Evolutionary conservation across 2,329 filamentous ascomycete species (phyloP).

Genomic region (Fusarium floridanum): DNA sequence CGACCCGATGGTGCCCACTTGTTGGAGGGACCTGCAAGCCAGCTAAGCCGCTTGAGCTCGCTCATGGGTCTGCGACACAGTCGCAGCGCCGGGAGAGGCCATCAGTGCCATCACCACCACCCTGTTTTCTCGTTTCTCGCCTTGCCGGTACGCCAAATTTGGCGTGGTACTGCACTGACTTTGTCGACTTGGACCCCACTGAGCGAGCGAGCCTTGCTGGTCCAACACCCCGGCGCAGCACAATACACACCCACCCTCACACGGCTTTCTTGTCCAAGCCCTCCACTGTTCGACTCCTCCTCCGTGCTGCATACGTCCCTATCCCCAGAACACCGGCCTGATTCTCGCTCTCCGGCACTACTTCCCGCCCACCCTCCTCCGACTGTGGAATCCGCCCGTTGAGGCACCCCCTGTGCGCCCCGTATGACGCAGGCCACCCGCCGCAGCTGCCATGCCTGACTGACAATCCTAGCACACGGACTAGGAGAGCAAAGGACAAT

Average conservation of each 20-base stretch:
- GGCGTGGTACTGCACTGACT: slow-evolving; percentile 36
- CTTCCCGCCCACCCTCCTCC: slow-evolving; percentile 42
- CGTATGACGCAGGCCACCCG: slow-evolving; percentile 50
- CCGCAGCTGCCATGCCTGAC: slow-evolving; percentile 44
- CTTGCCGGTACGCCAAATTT: slow-evolving; percentile 41
- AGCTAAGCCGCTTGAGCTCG: slow-evolving; percentile 41
- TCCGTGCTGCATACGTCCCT: slow-evolving; percentile 23
- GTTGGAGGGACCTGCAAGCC: slow-evolving; percentile 24
- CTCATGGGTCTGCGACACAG: slow-evolving; percentile 40
- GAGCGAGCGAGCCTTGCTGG: slow-evolving; percentile 12
- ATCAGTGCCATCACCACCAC: slow-evolving; percentile 32
- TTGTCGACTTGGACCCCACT: slow-evolving; percentile 19
- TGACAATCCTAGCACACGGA: slow-evolving; percentile 43
- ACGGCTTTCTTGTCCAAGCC: slow-evolving; percentile 15
- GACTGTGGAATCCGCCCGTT: slow-evolving; percentile 50
- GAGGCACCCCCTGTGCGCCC: slow-evolving; percentile 52
- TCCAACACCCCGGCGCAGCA: slow-evolving; percentile 3
- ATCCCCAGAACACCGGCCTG: slow-evolving; percentile 40
- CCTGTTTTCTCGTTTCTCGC: slow-evolving; percentile 43
- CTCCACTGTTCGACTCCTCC: slow-evolving; percentile 25
- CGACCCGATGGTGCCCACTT: slow-evolving; percentile 40
- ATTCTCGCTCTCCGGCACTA: slow-evolving; percentile 43
- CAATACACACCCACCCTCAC: slow-evolving; percentile 35
- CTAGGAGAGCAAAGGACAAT: slow-evolving; percentile 37
- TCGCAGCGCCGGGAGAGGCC: slow-evolving; percentile 33